A percentile compares a stretch with the other conserved stretches of the same genome.
Evolutionary conservation across 2,329 filamentous ascomycete genomes (phyloP).

Genomic region (Microcyclospora pomicola): DNA sequence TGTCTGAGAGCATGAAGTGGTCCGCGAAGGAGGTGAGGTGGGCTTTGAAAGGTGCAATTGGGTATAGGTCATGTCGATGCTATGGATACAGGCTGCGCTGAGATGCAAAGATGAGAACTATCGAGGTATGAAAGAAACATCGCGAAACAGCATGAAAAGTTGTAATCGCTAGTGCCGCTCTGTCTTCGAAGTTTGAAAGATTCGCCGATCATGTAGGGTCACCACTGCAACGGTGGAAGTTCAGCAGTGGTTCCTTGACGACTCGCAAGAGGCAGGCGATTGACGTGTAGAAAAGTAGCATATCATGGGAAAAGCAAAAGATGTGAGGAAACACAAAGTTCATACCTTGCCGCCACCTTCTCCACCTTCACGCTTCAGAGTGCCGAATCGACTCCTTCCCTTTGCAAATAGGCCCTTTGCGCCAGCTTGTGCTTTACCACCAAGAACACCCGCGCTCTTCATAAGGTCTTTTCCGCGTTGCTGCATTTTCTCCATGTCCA

Average conservation of each 20-base stretch:
- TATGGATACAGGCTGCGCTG: too few relatives aligned
- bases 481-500: conserved; percentile 39
- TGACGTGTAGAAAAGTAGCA: conserved; percentile 15
- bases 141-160: too few relatives aligned
- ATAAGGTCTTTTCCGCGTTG: conserved; percentile 80
- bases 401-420: conserved; percentile 87
- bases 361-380: conserved; percentile 37
- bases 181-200: too few relatives aligned
- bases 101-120: too few relatives aligned
- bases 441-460: conserved; percentile 61
- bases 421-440: conserved; percentile 59
- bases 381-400: conserved; percentile 64
- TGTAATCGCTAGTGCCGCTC: too few relatives aligned
- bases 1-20: too few relatives aligned
- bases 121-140: too few relatives aligned
- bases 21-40: too few relatives aligned
- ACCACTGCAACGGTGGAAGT: too few relatives aligned
- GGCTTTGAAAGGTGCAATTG: too few relatives aligned
- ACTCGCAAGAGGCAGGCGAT: neutral
- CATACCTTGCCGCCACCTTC: conserved; percentile 71
- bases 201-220: too few relatives aligned
- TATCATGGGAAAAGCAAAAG: conserved; percentile 2
- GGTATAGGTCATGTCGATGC: too few relatives aligned
- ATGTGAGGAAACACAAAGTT: conserved; percentile 27
- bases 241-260: neutral